Conservation (phyloP, 140 eudicot species). For the Oenanthe javanica region DNA sequence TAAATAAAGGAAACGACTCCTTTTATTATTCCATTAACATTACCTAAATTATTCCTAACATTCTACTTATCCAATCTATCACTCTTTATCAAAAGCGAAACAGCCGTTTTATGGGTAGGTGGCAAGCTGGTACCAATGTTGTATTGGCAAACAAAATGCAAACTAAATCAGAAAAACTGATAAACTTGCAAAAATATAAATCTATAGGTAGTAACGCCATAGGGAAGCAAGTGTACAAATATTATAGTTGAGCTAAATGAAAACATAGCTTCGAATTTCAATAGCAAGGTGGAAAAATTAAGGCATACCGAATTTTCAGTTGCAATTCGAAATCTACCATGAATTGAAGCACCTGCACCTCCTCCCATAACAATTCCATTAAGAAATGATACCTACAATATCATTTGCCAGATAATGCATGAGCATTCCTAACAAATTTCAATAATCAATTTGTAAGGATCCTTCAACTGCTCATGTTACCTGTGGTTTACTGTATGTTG, state of each 20-base stretch:
- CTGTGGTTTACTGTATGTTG: constrained; percentile 89
- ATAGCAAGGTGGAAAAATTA: not conserved
- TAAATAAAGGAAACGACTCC: not conserved
- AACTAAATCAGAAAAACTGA: not conserved
- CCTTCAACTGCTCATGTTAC: constrained; percentile 21
- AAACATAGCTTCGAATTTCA: not conserved
- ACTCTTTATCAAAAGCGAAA: not conserved
- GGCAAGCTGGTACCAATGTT: not conserved
- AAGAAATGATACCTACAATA: constrained; percentile 73
- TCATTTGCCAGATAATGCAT: constrained; percentile 16
- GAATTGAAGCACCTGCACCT: constrained; percentile 88
- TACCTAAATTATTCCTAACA: not conserved
- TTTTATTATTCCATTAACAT: not conserved
- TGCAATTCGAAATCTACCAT: constrained; percentile 93
- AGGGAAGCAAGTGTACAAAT: not conserved
- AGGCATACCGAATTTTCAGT: constrained; percentile 83
- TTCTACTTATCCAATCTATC: not conserved
- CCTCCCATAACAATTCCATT: constrained; percentile 98
- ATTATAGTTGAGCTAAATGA: not conserved
- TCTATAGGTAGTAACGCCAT: not conserved
- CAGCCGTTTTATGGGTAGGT: not conserved
- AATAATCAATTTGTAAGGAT: not conserved
- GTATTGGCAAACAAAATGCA: not conserved
- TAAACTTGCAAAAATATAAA: not conserved
- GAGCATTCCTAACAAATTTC: constrained; percentile 15